Percentiles rank a stretch among this genome's conserved stretches.
These are phyloP conservation scores for Plasmodium cynomolgi DNA, from an alignment of 169 alveolate species.

Conservation along the genomic window DNA sequence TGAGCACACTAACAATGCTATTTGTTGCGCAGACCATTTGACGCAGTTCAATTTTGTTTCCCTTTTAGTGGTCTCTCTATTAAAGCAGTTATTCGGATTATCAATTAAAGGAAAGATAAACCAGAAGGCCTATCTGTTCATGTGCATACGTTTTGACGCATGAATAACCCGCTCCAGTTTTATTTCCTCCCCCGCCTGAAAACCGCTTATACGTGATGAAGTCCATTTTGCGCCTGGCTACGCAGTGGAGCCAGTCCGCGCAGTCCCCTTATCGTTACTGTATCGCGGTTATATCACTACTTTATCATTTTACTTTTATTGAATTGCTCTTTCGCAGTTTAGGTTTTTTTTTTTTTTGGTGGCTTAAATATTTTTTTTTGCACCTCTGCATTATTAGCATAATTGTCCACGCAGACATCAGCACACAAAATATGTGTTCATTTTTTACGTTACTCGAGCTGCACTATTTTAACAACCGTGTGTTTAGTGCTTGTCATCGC, in stretches of 20 bases:
- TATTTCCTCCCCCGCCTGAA: not conserved
- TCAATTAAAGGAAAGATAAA: not conserved
- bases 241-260: not conserved
- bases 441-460: not conserved
- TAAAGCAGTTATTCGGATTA: not conserved
- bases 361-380: not conserved
- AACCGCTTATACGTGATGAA: not conserved
- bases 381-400: not conserved
- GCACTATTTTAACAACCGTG: not conserved
- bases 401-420: not conserved
- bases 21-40: not conserved
- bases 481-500: not conserved
- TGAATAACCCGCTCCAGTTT: not conserved
- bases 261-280: not conserved
- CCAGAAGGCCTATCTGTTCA: not conserved
- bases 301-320: too few relatives aligned
- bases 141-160: not conserved
- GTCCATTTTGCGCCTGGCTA: not conserved
- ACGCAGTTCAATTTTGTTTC: not conserved
- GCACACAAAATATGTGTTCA: not conserved
- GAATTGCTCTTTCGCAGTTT: not conserved
- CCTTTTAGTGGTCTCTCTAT: not conserved
- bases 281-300: not conserved
- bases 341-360: not conserved
- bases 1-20: not conserved